Conservation (phyloP, 2,329 filamentous ascomycete genomes). For the Claviceps monticola region DNA sequence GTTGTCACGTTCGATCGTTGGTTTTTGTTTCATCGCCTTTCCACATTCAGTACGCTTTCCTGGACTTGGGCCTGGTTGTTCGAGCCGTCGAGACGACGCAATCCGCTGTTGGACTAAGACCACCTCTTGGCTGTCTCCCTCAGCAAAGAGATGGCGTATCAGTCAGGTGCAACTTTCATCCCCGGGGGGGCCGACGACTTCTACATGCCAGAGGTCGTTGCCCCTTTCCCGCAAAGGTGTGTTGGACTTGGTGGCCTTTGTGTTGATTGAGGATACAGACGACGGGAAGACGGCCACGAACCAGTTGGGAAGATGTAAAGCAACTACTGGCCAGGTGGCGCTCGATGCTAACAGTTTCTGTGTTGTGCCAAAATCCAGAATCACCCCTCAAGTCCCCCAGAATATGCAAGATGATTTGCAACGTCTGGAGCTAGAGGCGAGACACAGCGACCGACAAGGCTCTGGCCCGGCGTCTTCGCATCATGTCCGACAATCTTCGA, state of each 20-base stretch:
- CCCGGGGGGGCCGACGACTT: conserved; percentile 45
- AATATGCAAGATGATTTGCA: conserved; percentile 94
- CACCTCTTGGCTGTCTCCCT: conserved; percentile 6
- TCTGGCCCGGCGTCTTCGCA: conserved; percentile 17
- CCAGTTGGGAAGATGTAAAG: background rate
- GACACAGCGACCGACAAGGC: conserved; percentile 26
- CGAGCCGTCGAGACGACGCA: background rate
- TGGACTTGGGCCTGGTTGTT: background rate
- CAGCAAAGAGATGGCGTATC: conserved; percentile 13
- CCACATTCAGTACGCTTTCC: background rate
- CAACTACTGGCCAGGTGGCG: conserved; percentile 13
- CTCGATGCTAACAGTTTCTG: conserved; percentile 22
- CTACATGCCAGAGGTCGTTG: conserved; percentile 46
- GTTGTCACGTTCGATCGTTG: too few relatives aligned
- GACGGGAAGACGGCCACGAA: background rate
- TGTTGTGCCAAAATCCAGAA: conserved; percentile 35
- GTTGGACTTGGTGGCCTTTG: conserved; percentile 8
- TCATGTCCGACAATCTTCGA: conserved; percentile 30
- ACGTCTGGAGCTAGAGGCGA: conserved; percentile 73
- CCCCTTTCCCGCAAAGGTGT: conserved; percentile 44
- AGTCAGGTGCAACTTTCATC: conserved; percentile 42
- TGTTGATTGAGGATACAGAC: background rate
- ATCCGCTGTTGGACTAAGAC: background rate
- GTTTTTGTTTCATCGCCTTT: too few relatives aligned
- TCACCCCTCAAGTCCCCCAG: conserved; percentile 89